Evolutionary conservation across 2,329 filamentous ascomycete genomes (phyloP).

Genomic region (Sclerotinia minor): DNA sequence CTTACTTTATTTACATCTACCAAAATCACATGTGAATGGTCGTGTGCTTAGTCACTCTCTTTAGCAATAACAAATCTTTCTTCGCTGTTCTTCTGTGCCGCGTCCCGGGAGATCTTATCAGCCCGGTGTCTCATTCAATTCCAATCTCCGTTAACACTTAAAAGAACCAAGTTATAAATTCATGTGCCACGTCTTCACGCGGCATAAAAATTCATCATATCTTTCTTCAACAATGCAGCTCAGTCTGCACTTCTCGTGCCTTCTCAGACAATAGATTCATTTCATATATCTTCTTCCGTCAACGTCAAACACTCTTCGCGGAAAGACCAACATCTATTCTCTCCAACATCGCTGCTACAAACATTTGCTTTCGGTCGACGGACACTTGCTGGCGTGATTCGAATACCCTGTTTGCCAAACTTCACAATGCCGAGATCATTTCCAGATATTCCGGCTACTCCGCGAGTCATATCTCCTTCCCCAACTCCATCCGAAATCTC

Average conservation of each 20-base stretch:
- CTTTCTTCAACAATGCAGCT: constrained; percentile 54
- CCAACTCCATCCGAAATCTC: constrained; percentile 67
- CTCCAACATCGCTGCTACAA: constrained; percentile 50
- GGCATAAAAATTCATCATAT: constrained; percentile 39
- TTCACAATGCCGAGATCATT: constrained; percentile 47
- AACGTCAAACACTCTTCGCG: constrained; percentile 46
- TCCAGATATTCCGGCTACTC: constrained; percentile 68
- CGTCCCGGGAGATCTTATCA: constrained; percentile 9
- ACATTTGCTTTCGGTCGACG: constrained; percentile 49
- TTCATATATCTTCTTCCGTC: constrained; percentile 35
- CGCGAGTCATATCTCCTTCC: constrained; percentile 86
- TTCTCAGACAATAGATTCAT: constrained; percentile 57
- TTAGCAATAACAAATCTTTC: constrained; percentile 11
- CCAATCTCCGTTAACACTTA: constrained; percentile 26
- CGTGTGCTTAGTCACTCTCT: constrained; percentile 23
- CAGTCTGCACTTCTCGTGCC: constrained; percentile 55
- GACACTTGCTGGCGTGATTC: constrained; percentile 57
- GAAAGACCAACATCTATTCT: constrained; percentile 54
- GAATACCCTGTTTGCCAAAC: constrained; percentile 58
- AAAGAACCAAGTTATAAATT: constrained; percentile 20
- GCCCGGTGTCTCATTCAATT: constrained; percentile 20
- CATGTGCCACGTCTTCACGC: constrained; percentile 37
- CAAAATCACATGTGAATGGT: constrained; percentile 4
- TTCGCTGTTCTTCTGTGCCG: constrained; percentile 10
- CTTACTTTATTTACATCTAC: no score